Evolutionary conservation across 805 yeast genomes (phyloP), one percentile per base, ranked within the genome.

Genomic region (Yarrowia sp.): DNA sequence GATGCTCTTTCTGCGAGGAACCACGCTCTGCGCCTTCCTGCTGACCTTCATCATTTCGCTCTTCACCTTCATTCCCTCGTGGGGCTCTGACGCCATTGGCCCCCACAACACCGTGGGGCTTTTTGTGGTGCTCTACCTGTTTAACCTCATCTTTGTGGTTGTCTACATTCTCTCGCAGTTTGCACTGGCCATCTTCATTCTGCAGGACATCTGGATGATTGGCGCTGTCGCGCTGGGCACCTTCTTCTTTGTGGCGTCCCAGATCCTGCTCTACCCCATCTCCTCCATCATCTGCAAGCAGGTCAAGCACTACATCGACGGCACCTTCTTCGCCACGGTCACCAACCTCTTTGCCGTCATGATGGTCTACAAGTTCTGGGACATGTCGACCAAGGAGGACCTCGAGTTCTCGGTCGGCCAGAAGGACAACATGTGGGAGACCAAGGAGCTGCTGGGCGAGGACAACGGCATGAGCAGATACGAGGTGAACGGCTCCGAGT

Each of bases 331-430:
- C 69, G 94, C 90, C 31, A 82, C 94, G 24, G 69, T 90, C 33
- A 83, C 96, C 70, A 90, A 90, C 71, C 71, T 90, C 55, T 87
- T 90, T 69, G 81, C 96, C 4, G 76, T 88, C 62, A 91, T 94
- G 96, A 93, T 94, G 98, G 79, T 93, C 58, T 93, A 91, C 78
- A 92, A 94, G 75, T 90, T 85, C 68, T 93, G 98, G 97, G 97
- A 92, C 70, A 90, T 92, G 81, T 86, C 93, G 59, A 94, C 98
- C 12, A 84, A 86, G 63, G 98, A 93, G 69, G 98, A 94, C 72
- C 84, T 93, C 68, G 99, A 93, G 75, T 94, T 93, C 73, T 84
- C 90, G 53, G 94, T 90, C 58, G 80, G 84, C 63, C 77, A 78
- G 36, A 76, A 76, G 63, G 82, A 78, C 65, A 77, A 74, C 18